These are phyloP conservation scores for Cryphonectria parasitica DNA, from an alignment of 2,329 filamentous ascomycete genomes.

Conservation along the genomic window DNA sequence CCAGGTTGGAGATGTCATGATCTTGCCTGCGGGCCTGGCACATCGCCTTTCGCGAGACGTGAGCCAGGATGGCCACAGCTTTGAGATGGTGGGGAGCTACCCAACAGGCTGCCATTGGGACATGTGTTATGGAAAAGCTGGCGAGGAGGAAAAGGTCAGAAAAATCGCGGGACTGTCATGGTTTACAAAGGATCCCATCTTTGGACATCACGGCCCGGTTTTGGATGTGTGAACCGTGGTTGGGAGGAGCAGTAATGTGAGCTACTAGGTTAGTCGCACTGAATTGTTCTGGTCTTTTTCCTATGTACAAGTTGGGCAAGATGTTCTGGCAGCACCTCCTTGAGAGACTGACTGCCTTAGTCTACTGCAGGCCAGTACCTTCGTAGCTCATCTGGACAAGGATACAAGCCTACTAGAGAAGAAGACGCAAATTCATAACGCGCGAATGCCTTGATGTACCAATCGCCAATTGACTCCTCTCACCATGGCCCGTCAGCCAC, in stretches of 20 bases:
- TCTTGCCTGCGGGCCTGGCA: constrained; percentile 68
- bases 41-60: constrained; percentile 65
- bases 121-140: constrained; percentile 69
- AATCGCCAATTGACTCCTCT: neutral
- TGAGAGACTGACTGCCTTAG: neutral
- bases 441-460: neutral
- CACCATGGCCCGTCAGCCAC: neutral
- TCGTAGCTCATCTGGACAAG: neutral
- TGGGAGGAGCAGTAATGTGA: neutral
- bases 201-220: constrained; percentile 56
- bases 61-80: constrained; percentile 43
- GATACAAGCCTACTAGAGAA: neutral
- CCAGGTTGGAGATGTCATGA: constrained; percentile 61
- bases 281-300: neutral
- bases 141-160: constrained; percentile 57
- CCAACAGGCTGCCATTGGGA: constrained; percentile 64
- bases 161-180: constrained; percentile 54
- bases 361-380: neutral
- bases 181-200: constrained; percentile 65
- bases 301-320: neutral
- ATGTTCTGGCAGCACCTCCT: neutral
- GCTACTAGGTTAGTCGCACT: neutral
- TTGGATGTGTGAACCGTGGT: constrained; percentile 13
- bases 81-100: constrained; percentile 72
- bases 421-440: neutral